Evolutionary conservation across 2,329 filamentous ascomycete species (phyloP).

Genomic region (Pseudogymnoascus sp.): DNA sequence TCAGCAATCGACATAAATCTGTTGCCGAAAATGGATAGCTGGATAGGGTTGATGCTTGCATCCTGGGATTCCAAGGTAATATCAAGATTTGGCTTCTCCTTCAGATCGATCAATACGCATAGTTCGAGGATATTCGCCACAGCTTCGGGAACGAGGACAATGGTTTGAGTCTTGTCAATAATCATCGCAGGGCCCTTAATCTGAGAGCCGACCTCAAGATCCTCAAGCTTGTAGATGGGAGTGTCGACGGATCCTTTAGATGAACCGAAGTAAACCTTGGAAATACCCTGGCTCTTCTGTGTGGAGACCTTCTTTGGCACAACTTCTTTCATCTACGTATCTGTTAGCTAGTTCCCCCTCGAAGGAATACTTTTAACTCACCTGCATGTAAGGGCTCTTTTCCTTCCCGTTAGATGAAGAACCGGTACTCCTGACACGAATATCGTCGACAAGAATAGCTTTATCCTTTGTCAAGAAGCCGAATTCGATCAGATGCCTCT

Average conservation of each 20-base stretch:
- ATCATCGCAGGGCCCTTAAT: constrained; percentile 75
- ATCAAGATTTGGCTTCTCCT: constrained; percentile 8
- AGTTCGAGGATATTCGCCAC: constrained; percentile 65
- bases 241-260: constrained; percentile 34
- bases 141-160: constrained; percentile 72
- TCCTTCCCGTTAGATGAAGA: constrained; percentile 75
- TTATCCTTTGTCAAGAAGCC: constrained; percentile 75
- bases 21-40: constrained; percentile 68
- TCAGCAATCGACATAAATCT: constrained; percentile 78
- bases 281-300: background rate
- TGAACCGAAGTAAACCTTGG: background rate
- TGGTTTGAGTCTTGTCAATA: constrained; percentile 80
- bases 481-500: constrained; percentile 82
- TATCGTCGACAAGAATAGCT: constrained; percentile 80
- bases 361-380: background rate
- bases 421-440: constrained; percentile 75
- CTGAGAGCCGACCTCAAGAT: constrained; percentile 61
- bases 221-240: constrained; percentile 68
- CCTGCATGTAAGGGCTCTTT: constrained; percentile 14
- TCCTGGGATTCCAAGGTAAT: constrained; percentile 26
- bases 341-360: constrained; percentile 26
- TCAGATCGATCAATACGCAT: constrained; percentile 69
- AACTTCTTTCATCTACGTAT: constrained; percentile 30
- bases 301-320: background rate
- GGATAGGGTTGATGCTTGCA: constrained; percentile 57